Conservation (phyloP, 2,329 filamentous ascomycete genomes). For the Colletotrichum karsti region DNA sequence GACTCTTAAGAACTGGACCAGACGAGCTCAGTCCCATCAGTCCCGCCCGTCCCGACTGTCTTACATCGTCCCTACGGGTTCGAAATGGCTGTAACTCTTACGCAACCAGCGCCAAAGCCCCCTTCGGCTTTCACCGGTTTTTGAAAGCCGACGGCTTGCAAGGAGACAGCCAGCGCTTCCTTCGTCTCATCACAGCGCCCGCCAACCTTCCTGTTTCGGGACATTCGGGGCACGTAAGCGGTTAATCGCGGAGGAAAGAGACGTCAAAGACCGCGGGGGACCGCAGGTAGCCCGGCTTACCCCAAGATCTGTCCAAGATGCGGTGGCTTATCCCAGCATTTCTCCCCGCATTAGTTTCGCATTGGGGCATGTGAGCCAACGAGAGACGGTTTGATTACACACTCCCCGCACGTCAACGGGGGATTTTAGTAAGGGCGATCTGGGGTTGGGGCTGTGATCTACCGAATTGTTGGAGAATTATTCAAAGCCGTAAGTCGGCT, state of each 20-base stretch:
- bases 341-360: conserved; percentile 19
- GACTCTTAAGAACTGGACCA: not conserved
- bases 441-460: not conserved
- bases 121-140: conserved; percentile 21
- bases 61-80: not conserved
- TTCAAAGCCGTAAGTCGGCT: not conserved
- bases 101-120: not conserved
- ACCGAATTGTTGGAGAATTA: not conserved
- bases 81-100: not conserved
- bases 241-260: conserved; percentile 4
- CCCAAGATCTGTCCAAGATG: conserved; percentile 7
- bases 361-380: conserved; percentile 23
- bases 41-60: not conserved
- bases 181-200: not conserved
- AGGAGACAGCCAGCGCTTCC: not conserved
- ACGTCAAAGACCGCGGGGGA: not conserved
- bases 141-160: not conserved
- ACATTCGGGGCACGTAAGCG: not conserved
- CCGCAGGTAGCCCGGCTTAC: conserved; percentile 15
- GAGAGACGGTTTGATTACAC: conserved; percentile 10
- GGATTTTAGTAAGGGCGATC: not conserved
- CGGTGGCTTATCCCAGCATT: not conserved
- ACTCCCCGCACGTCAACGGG: not conserved
- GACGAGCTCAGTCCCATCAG: not conserved
- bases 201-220: not conserved